These are phyloP conservation scores for Lactifluus pinguis DNA, from an alignment of 768 basidiomycete species.

Conservation along the genomic window DNA sequence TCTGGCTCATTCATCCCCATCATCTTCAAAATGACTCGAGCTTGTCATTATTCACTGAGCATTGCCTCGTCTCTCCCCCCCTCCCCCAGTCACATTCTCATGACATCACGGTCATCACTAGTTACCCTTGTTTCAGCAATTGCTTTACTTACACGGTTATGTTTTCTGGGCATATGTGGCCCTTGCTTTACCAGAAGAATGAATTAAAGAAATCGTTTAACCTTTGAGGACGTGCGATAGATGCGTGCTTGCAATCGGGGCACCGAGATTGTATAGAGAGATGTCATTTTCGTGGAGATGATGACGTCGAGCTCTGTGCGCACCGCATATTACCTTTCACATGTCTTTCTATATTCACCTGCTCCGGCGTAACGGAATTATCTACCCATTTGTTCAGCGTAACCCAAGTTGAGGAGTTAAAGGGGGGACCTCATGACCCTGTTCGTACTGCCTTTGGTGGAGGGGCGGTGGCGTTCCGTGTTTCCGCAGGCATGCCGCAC, in stretches of 20 bases:
- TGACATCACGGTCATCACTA: slow-evolving; percentile 2
- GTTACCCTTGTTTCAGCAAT: not conserved
- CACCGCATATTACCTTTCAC: not conserved
- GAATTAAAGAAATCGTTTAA: not conserved
- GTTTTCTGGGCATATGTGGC: not conserved
- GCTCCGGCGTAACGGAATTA: not conserved
- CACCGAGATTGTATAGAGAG: not conserved
- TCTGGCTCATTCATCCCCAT: not conserved
- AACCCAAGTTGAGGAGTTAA: not conserved
- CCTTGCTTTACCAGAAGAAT: not conserved
- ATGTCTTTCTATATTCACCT: not conserved
- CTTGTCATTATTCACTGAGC: not conserved
- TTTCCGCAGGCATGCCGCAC: not conserved
- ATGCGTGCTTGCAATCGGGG: not conserved
- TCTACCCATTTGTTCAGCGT: not conserved
- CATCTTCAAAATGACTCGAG: not conserved
- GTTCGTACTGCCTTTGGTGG: no score
- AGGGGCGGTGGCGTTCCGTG: not conserved
- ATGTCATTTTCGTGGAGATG: not conserved
- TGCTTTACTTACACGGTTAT: slow-evolving; percentile 2
- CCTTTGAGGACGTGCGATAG: not conserved
- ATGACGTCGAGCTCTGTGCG: not conserved
- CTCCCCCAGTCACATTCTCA: not conserved
- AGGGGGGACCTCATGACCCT: no score
- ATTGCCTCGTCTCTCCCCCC: not conserved